A percentile compares a stretch with the other conserved stretches of the same genome.
Conservation (phyloP, 805 yeast genomes). For the Saccharomycopsis fibuligera region DNA sequence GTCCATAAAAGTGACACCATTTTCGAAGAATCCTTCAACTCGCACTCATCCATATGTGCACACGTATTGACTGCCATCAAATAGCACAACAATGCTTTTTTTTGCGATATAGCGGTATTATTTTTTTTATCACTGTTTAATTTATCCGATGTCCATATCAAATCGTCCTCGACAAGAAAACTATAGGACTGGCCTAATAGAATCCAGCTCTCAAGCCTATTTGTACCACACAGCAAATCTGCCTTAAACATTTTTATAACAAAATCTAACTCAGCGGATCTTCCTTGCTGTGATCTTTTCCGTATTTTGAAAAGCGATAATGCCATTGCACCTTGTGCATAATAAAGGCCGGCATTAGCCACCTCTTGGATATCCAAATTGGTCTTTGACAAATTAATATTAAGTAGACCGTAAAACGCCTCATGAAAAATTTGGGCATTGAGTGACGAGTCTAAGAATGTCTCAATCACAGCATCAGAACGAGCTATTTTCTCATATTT, state of each 20-base stretch:
- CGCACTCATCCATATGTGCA: conserved; percentile 23
- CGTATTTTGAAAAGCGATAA: conserved; percentile 64
- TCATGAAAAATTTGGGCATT: conserved; percentile 40
- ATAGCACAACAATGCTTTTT: conserved; percentile 66
- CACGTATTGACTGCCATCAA: conserved; percentile 58
- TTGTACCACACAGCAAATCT: conserved; percentile 62
- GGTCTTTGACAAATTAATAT: conserved; percentile 28
- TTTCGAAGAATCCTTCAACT: conserved; percentile 27
- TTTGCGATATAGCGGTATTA: conserved; percentile 56
- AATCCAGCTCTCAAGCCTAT: conserved; percentile 81
- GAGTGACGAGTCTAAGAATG: conserved; percentile 42
- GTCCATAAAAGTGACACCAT: conserved; percentile 43
- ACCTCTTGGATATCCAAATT: conserved; percentile 32
- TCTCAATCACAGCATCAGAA: conserved; percentile 41
- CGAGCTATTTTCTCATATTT: conserved; percentile 36
- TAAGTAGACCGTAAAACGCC: conserved; percentile 45
- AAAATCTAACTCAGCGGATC: conserved; percentile 73
- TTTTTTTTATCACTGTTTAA: conserved; percentile 58
- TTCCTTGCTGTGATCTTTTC: conserved; percentile 71
- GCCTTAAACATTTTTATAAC: conserved; percentile 58
- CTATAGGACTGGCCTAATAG: conserved; percentile 76
- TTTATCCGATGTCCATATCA: conserved; percentile 89
- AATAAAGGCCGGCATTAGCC: conserved; percentile 55
- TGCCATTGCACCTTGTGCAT: conserved; percentile 59
- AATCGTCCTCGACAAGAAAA: conserved; percentile 76